Base-by-base conservation (phyloP, 2,329 filamentous ascomycete genomes). In the Lecanicillium sp. region DNA sequence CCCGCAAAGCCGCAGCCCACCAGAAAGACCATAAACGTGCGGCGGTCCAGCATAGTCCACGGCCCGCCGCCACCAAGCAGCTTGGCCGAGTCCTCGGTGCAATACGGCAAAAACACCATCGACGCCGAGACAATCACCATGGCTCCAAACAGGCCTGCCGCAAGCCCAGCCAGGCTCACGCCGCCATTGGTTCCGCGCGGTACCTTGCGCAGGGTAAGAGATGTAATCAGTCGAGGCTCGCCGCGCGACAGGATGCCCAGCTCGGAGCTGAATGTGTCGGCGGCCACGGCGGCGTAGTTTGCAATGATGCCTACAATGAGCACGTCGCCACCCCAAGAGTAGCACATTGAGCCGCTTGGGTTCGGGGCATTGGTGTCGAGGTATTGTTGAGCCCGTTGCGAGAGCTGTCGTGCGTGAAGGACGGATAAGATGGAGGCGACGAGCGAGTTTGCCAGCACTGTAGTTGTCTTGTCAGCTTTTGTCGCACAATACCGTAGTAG, bases 181-280 rank as follows among this genome's bases (percentile, higher is more conserved):
- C 90, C 92, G 22, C 92, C 92, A 55, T 98, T 98, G 30, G 92
- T 96, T 35, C 92, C 92, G 2, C 77, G 82, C 1, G 92, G 89
- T 0, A 96, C 92, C 46, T 77, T 73, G 43, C 84, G 80, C 52
- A 92, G 71, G 4, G 64, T 78, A 13, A 73, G 78, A 12, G 85
- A 89, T 4, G 87, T 95, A 55, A 98, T 90, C 28, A 98, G 75
- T 27, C 89, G 79, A 8, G 92, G 92, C 32, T 76, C 67, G 17
- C 73, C 73, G 43, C 71, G 76, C 6, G 89, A 83, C 11, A 98
- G 70, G 41, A 98, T 98, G 12, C 92, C 92, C 15, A 98, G 78
- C 65, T 98, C 92, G 9, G 88, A 95, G 41, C 85, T 89, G 58
- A 95, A 92, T 0, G 92, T 98, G 59, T 98, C 92, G 35, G 90